A percentile compares a stretch with the other conserved stretches of the same genome.
These are phyloP conservation scores for Verticillium nubilum DNA, from an alignment of 2,329 filamentous ascomycete species.

Conservation along the genomic window DNA sequence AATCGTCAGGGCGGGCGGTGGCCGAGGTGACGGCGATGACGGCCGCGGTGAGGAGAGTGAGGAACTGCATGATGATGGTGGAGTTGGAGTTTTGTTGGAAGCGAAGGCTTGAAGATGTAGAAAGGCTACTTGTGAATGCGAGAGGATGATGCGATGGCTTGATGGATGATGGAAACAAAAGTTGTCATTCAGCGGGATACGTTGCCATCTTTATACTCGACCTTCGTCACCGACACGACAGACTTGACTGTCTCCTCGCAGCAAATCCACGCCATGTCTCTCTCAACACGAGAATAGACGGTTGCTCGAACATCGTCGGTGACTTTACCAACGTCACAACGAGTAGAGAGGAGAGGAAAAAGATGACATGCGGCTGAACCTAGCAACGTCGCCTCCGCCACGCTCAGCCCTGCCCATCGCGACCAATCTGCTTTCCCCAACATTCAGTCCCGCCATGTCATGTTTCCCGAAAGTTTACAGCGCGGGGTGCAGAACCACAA, in stretches of 20 bases:
- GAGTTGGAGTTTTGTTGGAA: background rate
- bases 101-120: background rate
- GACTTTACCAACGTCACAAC: background rate
- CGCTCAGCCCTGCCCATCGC: background rate
- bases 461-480: background rate
- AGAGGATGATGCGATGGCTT: background rate
- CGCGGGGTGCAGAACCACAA: background rate
- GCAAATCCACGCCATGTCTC: background rate
- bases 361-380: background rate
- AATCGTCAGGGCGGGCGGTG: background rate
- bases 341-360: background rate
- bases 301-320: background rate
- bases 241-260: background rate
- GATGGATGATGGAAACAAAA: background rate
- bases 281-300: background rate
- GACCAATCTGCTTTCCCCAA: background rate
- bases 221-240: background rate
- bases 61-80: constrained; percentile 9
- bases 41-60: constrained; percentile 10
- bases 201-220: background rate
- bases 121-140: background rate
- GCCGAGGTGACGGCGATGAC: constrained; percentile 10
- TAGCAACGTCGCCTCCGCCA: background rate
- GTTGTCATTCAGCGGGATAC: background rate
- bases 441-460: background rate